Base-by-base conservation (phyloP, 257 asterid species). In the Solanum pinnatisectum region DNA sequence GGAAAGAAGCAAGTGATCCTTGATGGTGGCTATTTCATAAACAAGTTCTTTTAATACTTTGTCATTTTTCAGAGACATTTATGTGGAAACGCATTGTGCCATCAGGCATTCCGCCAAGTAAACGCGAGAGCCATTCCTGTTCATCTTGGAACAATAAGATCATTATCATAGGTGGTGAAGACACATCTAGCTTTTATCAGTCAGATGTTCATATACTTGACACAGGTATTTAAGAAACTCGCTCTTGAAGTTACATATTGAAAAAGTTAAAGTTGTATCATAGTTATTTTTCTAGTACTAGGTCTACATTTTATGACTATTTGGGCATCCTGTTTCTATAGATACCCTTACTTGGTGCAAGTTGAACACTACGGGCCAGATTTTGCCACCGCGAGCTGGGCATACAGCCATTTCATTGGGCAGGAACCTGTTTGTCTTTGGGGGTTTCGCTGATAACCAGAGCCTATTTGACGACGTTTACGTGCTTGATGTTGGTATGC, bases 171-270 rank as follows among this genome's bases (percentile, higher is more conserved):
- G 99, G 99, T 67, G 99, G 99, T 86, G 98, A 95, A 94, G 99
- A 97, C 88, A 94, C 96, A 6, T 92, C 87, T 87, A 89, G 94
- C 88, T 95, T 93, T 89, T 97, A 97, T 91, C 92, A 94, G 59
- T 95, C 99, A 81, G 99, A 96, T 90, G 98, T 97, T 79, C 98
- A 97, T 90, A 94, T 97, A 71, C 98, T 97, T 87, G 99, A 97
- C 94, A 92, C 99, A 87, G 99, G 99, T 95, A 92, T n/a, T 37
- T 18, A 49, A 20, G 42, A 18, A 49, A 35, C 52, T 87, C 39
- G 44, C 82, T 56, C 73, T 84, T 76, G 86, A 87, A 78, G 73
- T 79, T 72, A 32, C 82, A 81, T 83, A 33, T 49, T 60, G 67
- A 73, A 42, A 32, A 79, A 86, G 63, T 89, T 82, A 56, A 46